Conservation (phyloP, 192 early-diverging fungal species). For the Backusella circina region DNA sequence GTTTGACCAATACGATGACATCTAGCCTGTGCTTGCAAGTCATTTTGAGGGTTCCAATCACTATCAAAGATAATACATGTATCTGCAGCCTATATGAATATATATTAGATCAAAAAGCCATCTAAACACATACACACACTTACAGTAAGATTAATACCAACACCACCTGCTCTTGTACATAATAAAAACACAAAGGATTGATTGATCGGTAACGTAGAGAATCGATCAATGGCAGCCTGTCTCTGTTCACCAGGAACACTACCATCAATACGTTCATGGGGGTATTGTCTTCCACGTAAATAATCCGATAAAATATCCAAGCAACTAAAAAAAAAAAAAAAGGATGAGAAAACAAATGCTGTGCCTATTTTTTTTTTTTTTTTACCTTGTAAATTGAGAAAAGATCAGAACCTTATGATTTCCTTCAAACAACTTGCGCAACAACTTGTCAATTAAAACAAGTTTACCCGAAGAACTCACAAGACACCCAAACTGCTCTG, state of each 20-base stretch:
- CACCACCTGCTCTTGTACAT: conserved; percentile 84
- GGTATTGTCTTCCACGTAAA: conserved; percentile 65
- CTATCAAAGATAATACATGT: conserved; percentile 85
- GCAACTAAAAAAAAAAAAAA: conserved; percentile 34
- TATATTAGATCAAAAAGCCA: background rate
- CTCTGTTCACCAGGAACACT: conserved; percentile 73
- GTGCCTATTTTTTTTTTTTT: background rate
- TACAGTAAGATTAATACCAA: conserved; percentile 81
- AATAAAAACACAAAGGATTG: conserved; percentile 85
- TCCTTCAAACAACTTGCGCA: conserved; percentile 66
- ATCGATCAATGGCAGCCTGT: conserved; percentile 85
- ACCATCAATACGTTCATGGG: conserved; percentile 81
- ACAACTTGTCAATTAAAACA: conserved; percentile 75
- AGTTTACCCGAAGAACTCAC: conserved; percentile 80
- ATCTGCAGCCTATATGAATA: conserved; percentile 58
- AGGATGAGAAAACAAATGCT: background rate
- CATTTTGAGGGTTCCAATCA: conserved; percentile 92
- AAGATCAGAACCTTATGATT: conserved; percentile 88
- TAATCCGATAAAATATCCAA: conserved; percentile 84
- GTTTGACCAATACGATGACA: conserved; percentile 89
- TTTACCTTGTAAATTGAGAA: conserved; percentile 74
- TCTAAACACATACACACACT: background rate
- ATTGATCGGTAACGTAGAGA: conserved; percentile 58
- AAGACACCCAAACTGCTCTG: conserved; percentile 65
- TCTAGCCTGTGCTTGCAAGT: conserved; percentile 81